These are phyloP conservation scores for Ophiocordyceps camponoti-saundersi DNA, from an alignment of 2,329 filamentous ascomycete species.

Conservation along the genomic window DNA sequence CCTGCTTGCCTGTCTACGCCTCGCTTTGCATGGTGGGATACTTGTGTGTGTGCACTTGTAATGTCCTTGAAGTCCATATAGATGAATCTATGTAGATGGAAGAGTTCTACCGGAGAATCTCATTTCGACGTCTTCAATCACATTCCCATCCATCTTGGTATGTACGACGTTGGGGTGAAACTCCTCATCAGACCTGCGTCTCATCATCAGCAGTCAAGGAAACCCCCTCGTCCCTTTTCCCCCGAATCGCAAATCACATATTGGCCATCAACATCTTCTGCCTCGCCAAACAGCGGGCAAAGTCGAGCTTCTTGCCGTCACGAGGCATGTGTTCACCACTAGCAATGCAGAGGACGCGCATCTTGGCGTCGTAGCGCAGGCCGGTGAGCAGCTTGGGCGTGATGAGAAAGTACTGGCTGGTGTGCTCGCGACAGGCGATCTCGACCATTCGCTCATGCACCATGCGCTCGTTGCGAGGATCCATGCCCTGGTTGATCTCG, in stretches of 20 bases:
- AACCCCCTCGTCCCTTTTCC: neutral
- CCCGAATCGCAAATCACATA: too few species aligned
- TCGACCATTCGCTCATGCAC: slow-evolving; percentile 97
- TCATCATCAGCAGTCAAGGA: neutral
- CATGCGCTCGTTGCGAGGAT: slow-evolving; percentile 94
- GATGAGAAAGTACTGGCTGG: slow-evolving; percentile 87
- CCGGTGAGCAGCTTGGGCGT: slow-evolving; percentile 86
- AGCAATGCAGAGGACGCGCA: slow-evolving; percentile 88
- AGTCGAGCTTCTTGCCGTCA: slow-evolving; percentile 33
- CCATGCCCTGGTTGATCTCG: slow-evolving; percentile 99
- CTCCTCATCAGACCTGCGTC: too few species aligned
- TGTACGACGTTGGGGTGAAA: too few species aligned
- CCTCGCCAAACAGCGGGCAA: slow-evolving; percentile 24
- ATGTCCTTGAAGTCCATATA: neutral
- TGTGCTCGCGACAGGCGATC: slow-evolving; percentile 75
- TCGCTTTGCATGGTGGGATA: neutral
- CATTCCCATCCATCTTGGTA: too few species aligned
- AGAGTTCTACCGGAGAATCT: too few species aligned
- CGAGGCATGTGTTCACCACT: slow-evolving; percentile 60
- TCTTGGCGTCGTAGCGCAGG: slow-evolving; percentile 72
- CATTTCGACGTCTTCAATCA: too few species aligned
- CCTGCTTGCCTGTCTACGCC: neutral
- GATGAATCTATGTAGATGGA: neutral
- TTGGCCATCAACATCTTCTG: slow-evolving; percentile 22
- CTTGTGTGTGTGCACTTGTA: too few species aligned